phyloP scores from a whole-genome alignment of 345 rosid genomes.

The Noccaea caerulescens region DNA sequence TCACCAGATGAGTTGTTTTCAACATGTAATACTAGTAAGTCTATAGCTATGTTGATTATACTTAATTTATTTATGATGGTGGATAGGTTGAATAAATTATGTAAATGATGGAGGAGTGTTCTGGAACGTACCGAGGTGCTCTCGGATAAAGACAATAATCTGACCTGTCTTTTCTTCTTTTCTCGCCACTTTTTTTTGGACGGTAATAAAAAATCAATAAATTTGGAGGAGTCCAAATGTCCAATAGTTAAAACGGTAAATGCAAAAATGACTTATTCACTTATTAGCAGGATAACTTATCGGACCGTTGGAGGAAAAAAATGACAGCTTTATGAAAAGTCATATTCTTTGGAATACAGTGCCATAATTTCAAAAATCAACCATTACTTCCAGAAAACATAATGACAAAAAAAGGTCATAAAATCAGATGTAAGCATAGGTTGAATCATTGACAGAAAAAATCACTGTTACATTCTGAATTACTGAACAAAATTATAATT shows the following conservation, averaged over 20 bases:
- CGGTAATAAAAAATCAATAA: not conserved
- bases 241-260: conserved; percentile 29
- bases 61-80: no score
- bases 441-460: no score
- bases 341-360: conserved; percentile 6
- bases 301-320: conserved; percentile 40
- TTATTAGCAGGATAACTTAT: no score
- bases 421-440: not conserved
- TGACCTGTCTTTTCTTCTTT: conserved; percentile 30
- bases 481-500: not conserved
- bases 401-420: conserved; percentile 2
- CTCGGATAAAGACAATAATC: conserved; percentile 23
- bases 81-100: not conserved
- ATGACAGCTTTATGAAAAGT: conserved; percentile 28
- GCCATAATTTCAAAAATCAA: no score
- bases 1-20: not conserved
- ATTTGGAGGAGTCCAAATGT: not conserved
- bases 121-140: conserved; percentile 34
- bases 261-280: not conserved
- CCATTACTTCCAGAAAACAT: not conserved
- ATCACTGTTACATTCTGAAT: not conserved
- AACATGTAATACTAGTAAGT: not conserved
- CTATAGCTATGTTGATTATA: no score
- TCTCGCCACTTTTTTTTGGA: conserved; percentile 20
- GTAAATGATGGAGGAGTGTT: conserved; percentile 21